Conservation (phyloP, 148 eudicot species). For the Persicaria maculosa region DNA sequence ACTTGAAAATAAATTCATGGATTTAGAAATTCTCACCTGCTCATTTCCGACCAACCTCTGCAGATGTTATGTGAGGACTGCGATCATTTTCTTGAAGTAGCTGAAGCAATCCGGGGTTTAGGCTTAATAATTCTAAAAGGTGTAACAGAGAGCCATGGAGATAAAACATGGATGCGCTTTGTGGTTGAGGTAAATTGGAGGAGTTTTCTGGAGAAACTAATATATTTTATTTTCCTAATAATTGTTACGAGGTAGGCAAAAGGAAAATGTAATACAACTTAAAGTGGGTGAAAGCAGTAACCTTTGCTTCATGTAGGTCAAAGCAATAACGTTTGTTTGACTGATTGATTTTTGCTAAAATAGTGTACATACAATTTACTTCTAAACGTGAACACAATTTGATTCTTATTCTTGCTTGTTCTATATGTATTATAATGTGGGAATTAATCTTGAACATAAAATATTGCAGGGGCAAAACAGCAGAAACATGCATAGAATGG, state of each 20-base stretch:
- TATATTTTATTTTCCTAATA: neutral
- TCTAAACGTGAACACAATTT: no score
- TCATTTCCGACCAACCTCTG: conserved; percentile 6
- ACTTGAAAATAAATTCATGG: no score
- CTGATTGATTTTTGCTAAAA: neutral
- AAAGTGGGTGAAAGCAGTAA: no score
- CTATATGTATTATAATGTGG: neutral
- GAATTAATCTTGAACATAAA: neutral
- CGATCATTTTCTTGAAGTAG: conserved; percentile 56
- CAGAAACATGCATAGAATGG: conserved; percentile 81
- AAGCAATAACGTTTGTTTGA: no score
- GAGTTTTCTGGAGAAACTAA: no score
- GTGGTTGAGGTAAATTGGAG: conserved; percentile 60
- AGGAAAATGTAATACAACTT: neutral
- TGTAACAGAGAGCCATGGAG: conserved; percentile 44
- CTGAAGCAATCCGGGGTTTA: conserved; percentile 58
- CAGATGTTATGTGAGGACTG: conserved; percentile 62
- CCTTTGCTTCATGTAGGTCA: no score
- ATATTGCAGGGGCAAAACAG: conserved; percentile 50
- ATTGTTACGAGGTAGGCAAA: neutral
- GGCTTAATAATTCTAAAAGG: conserved; percentile 80
- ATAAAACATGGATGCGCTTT: conserved; percentile 65
- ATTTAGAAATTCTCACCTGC: neutral
- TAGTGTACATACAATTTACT: neutral
- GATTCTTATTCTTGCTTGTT: neutral